phyloP scores from a whole-genome alignment of 768 basidiomycete species.

The Dictyophora rubrovolvata region DNA sequence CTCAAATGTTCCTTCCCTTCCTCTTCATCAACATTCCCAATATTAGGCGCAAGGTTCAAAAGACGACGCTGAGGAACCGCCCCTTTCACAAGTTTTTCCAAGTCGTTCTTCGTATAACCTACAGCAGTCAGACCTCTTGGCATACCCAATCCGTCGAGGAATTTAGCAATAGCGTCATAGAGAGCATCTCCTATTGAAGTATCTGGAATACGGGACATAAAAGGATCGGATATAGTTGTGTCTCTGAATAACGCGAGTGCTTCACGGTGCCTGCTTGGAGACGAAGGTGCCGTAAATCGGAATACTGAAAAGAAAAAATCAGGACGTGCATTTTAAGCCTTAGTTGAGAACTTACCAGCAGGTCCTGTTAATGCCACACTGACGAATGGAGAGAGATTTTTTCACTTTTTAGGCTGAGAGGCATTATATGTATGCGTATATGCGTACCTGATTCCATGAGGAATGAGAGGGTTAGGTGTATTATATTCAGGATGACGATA shows the following conservation, averaged over 20 bases:
- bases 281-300: slow-evolving; percentile 90
- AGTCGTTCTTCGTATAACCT: slow-evolving; percentile 60
- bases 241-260: slow-evolving; percentile 74
- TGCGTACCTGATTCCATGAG: slow-evolving; percentile 72
- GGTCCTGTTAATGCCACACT: slow-evolving; percentile 86
- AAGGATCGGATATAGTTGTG: slow-evolving; percentile 46
- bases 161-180: slow-evolving; percentile 79
- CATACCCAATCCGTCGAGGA: slow-evolving; percentile 76
- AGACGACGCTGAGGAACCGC: slow-evolving; percentile 89
- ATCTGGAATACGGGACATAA: slow-evolving; percentile 65
- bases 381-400: no score
- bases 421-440: background rate
- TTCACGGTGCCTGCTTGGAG: slow-evolving; percentile 83
- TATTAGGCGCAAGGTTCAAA: slow-evolving; percentile 84
- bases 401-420: slow-evolving; percentile 2
- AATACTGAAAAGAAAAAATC: slow-evolving; percentile 46
- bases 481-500: slow-evolving; percentile 87
- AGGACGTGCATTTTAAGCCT: background rate
- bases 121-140: slow-evolving; percentile 80
- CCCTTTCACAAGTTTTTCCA: slow-evolving; percentile 74
- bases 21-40: slow-evolving; percentile 71
- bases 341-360: slow-evolving; percentile 38
- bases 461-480: slow-evolving; percentile 82
- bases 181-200: slow-evolving; percentile 68
- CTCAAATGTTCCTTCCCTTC: slow-evolving; percentile 79